A percentile compares a stretch with the other conserved stretches of the same genome.
Conservation (phyloP, 305 asterid genomes). For the Fraxinus paxiana region DNA sequence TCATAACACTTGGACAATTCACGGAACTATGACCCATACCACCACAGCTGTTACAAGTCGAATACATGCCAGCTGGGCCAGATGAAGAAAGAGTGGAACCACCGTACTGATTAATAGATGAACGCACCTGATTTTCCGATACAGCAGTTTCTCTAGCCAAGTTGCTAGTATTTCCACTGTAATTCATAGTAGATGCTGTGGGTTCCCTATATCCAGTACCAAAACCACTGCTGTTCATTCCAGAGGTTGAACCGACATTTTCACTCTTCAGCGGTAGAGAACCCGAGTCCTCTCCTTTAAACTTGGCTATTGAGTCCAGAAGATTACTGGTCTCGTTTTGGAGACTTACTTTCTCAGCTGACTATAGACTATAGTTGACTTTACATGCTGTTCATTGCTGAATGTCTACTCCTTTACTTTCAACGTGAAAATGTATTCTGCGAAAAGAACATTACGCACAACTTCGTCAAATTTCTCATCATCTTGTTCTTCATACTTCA, state of each 20-base stretch:
- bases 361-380: conserved; percentile 66
- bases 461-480: conserved; percentile 62
- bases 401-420: conserved; percentile 80
- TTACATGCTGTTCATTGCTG: conserved; percentile 77
- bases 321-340: conserved; percentile 49
- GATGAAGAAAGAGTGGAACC: conserved; percentile 43
- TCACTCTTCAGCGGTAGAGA: conserved; percentile 39
- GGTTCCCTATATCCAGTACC: conserved; percentile 28
- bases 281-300: conserved; percentile 38
- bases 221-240: conserved; percentile 22
- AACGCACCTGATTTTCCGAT: conserved; percentile 36
- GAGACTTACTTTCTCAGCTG: conserved; percentile 56
- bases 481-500: conserved; percentile 77
- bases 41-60: conserved; percentile 70
- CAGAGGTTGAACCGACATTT: conserved; percentile 23
- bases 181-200: conserved; percentile 20
- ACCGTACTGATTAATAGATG: conserved; percentile 49
- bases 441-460: conserved; percentile 47
- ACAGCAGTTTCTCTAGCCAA: conserved; percentile 33
- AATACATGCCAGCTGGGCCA: conserved; percentile 34
- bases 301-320: conserved; percentile 49
- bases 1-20: conserved; percentile 57
- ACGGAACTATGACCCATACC: conserved; percentile 61
- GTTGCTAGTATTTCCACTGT: conserved; percentile 32
- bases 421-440: conserved; percentile 59